Evolutionary conservation across 192 early-diverging fungal genomes (phyloP), one percentile per base, ranked within the genome.

Genomic region (Podila epigama): DNA sequence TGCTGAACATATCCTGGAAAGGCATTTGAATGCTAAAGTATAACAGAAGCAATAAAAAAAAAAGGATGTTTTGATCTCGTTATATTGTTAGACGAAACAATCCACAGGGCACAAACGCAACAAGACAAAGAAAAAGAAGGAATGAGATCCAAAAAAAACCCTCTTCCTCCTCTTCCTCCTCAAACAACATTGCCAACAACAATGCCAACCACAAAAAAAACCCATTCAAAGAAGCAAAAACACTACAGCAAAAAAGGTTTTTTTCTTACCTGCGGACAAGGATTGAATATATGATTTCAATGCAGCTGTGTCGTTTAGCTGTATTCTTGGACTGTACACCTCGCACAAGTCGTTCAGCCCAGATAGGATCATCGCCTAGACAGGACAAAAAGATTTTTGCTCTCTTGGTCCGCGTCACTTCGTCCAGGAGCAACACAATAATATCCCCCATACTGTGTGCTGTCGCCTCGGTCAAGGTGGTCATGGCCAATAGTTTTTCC

Each of bases 1-100:
- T 68, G 34, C 60, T 44, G n/a, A 77, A 77, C 66, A 77, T 68
- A 33, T 77, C 66, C 50, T 77, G 73, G 22, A 77, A 77, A 0
- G 73, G 73, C 31, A 68, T 41, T 57, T 77, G 73, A 2, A 77
- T 77, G 37, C 73, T 77, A 57, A n/a, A n/a, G n/a, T n/a, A n/a
- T n/a, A n/a, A n/a, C n/a, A n/a, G 22, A 4, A 53, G 31, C 8
- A 50, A 63, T 39, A 22, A 9, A 34, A 5, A 36, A 36, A 31
- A 6, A 33, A 20, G n/a, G n/a, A n/a, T n/a, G n/a, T n/a, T n/a
- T n/a, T n/a, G n/a, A n/a, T n/a, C n/a, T n/a, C n/a, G n/a, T n/a
- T n/a, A n/a, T n/a, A n/a, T n/a, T n/a, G n/a, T n/a, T n/a, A n/a
- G n/a, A n/a, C n/a, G n/a, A n/a, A n/a, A n/a, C n/a, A n/a, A n/a